Base-by-base conservation (phyloP, 352 stramenopile genomes). In the Peronospora belbahrii region DNA sequence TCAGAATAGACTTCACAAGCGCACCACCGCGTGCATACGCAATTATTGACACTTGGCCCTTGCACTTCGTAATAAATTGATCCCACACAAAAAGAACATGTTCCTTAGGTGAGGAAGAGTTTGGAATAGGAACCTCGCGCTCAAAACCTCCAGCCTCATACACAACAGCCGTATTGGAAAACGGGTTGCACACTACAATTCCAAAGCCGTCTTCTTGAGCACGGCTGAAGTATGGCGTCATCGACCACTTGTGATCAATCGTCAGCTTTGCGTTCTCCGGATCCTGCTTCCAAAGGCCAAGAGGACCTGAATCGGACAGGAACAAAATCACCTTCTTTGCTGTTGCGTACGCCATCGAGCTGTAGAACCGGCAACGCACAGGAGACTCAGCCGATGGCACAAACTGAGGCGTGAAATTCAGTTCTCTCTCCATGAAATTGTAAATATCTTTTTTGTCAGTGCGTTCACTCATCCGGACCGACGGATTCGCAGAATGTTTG, bases 1-100 rank as follows among this genome's bases (percentile, higher is more conserved):
- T 77, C 19, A 94, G 45, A 24, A 94, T 81, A 11, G 83, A 88
- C 54, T 91, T 90, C 8, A 87, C 75, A 8, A 94, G 63, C 8
- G 81, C 71, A 20, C 83, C 83, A 52, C 83, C 83, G 10, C 81
- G 76, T 2, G 79, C 76, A 25, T 85, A 94, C 25, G 83, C 83
- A 36, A 94, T 75, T 25, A 94, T 75, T 6, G 81, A 93, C 7
- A 94, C 75, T 48, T 94, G 72, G 2, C 81, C 83, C 45, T 84
- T 85, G 53, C 79, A 92, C 48, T 88, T 88, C 11, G 71, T 47
- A 0, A 82, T 73, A 32, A 80, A 94, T 23, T 88, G 55, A 22
- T 92, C 76, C 83, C 83, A 94, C n/a, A 94, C 81, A 42, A 88
- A 94, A 13, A 88, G 59, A 28, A 90, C 70, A 59, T 94, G 83